Evolutionary conservation across 2,329 filamentous ascomycete genomes (phyloP), one percentile per base, ranked within the genome.

Genomic region (Rugonectria rugulosa): DNA sequence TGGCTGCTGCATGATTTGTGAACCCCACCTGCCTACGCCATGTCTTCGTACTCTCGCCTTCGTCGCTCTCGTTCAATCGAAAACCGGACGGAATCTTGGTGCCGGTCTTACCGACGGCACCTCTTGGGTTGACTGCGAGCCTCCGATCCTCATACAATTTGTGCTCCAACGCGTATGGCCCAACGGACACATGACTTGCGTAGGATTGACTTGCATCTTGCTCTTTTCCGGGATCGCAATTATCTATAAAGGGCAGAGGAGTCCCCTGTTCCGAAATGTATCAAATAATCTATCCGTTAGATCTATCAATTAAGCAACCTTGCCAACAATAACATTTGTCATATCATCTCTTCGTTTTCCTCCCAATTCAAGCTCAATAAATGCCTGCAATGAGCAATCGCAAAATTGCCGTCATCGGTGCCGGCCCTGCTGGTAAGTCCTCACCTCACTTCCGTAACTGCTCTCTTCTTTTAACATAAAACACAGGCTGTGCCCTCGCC

Each of bases 401-500:
- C 32, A 68, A 68, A 45, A 53, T 69, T 26, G 66, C 67, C 38
- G 56, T 69, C 14, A 63, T 69, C 23, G 68, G 68, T 8, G 68
- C 68, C 45, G 68, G 68, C 2, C 68, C 68, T 40, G 62, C 67
- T 17, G 68, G 68, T 68, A 63, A 37, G 53, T 31, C 7, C 5
- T 21, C 6, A n/a, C 12, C 20, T 9, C 32, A 15, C 32, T 9
- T 36, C 32, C 15, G 2, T n/a, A 21, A 14, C 24, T n/a, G n/a
- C n/a, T n/a, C 12, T 32, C 29, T 14, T 14, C 29, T 14, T 32
- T 6, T 7, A 12, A 12, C 26, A 29, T 7, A 29, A 12, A 32
- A 10, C 10, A 11, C 37, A 70, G 68, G 68, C 7, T 70, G 68
- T 27, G 59, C 66, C 49, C 45, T 70, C n/a, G 82, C 80, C 34